Evolutionary conservation across 1,284 basidiomycete genomes (phyloP), one percentile per base, ranked within the genome.

Genomic region (Moesziomyces globuligerus): DNA sequence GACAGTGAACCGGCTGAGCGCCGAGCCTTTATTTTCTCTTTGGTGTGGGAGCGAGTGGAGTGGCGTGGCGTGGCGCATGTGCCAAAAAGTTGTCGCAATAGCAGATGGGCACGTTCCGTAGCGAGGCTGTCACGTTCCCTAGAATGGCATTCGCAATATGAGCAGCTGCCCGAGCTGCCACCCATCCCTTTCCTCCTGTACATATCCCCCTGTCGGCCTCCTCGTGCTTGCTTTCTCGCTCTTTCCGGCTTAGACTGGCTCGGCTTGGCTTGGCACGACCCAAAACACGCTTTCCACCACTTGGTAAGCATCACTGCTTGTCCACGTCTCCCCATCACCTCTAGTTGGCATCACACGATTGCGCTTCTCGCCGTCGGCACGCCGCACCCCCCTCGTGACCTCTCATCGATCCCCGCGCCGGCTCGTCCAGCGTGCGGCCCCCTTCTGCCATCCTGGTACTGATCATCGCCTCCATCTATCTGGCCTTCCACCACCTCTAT

Each of bases 81-180:
- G 32, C 17, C 32, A 26, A 39, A 29, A 26, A 32, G 17, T 17
- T 28, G n/a, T 23, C 40, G 15, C 23, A 24, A 24, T 10, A 13
- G 36, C 9, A 48, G 45, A 34, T 38, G 50, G 53, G 61, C 61
- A 65, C 61, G 61, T 65, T 65, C 60, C 61, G 49, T 45, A 46
- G 36, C 55, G 11, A 52, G 45, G 26, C 23, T 54, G 54, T 57
- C 61, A 65, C 61, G 61, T 65, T 65, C 55, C 47, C 48, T 47
- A 21, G 32, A 17, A 17, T 34, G 32, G 32, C 25, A 25, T 29
- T 42, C 26, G 3, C 42, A 24, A 26, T 42, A 40, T 39, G 39
- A 41, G 39, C 34, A 13, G 17, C 21, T 20, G 13, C 21, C 18
- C 32, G n/a, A 21, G 36, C 46, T 41, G 37, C 21, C 39, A 42